A percentile compares a stretch with the other conserved stretches of the same genome.
Evolutionary conservation across 2,329 filamentous ascomycete species (phyloP).

Genomic region (Truncatella angustata): DNA sequence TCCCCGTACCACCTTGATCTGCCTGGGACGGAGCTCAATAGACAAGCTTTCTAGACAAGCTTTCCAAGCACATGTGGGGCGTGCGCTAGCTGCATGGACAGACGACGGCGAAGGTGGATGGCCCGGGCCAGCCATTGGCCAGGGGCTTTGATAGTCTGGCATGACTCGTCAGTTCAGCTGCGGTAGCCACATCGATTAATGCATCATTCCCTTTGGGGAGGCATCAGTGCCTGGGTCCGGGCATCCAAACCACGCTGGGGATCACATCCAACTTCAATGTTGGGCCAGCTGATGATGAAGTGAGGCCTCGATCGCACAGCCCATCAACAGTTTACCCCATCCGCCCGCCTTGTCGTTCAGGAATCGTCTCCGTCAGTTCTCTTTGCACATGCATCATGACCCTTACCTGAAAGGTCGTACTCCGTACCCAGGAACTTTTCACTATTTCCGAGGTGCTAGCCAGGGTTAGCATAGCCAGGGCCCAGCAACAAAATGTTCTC

Average conservation of each 20-base stretch:
- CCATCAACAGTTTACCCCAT: not conserved
- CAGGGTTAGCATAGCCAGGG: not conserved
- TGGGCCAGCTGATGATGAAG: too few species aligned
- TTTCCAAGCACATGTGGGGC: not conserved
- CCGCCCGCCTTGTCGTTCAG: not conserved
- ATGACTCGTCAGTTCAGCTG: constrained; percentile 7
- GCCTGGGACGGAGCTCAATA: not conserved
- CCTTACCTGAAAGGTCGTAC: too few species aligned
- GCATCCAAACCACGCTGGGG: not conserved
- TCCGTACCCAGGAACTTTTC: too few species aligned
- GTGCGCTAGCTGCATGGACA: not conserved
- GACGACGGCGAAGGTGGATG: not conserved
- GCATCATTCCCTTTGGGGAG: not conserved
- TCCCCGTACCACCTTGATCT: too few species aligned
- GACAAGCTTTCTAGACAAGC: constrained; percentile 10
- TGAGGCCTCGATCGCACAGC: not conserved
- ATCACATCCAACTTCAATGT: too few species aligned
- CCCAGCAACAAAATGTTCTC: constrained; percentile 1
- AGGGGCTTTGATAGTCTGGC: not conserved
- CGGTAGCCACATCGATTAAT: not conserved
- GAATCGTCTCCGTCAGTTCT: not conserved
- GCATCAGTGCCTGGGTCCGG: not conserved
- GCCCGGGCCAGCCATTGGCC: not conserved
- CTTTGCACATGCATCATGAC: too few species aligned
- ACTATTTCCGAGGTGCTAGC: too few species aligned